phyloP scores from a whole-genome alignment of 1,284 basidiomycete species.

The Moniliella sp. region DNA sequence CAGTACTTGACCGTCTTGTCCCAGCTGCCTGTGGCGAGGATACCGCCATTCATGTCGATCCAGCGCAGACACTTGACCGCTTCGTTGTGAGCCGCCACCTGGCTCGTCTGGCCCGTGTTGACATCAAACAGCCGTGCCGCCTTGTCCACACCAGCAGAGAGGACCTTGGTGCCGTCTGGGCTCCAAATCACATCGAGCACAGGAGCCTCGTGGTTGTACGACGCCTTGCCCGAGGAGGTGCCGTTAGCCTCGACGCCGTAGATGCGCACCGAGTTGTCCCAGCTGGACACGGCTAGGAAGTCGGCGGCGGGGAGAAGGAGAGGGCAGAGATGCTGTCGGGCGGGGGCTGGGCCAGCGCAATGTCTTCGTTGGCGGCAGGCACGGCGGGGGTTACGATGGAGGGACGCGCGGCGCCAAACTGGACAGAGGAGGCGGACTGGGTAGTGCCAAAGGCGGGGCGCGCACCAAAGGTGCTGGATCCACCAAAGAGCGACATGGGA shows the following conservation, averaged over 20 bases:
- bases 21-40: constrained; percentile 70
- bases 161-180: constrained; percentile 56
- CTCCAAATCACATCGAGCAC: constrained; percentile 65
- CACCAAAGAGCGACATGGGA: neutral
- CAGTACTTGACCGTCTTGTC: constrained; percentile 86
- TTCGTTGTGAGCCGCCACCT: constrained; percentile 63
- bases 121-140: constrained; percentile 60
- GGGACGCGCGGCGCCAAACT: no score
- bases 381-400: neutral
- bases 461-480: neutral
- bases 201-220: constrained; percentile 61
- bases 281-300: constrained; percentile 34
- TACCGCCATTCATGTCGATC: constrained; percentile 49
- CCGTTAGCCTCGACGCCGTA: constrained; percentile 41
- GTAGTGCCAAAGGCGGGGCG: neutral
- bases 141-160: constrained; percentile 70
- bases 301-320: constrained; percentile 34
- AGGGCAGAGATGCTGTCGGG: constrained; percentile 32
- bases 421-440: no score
- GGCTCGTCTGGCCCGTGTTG: constrained; percentile 42
- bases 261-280: constrained; percentile 38
- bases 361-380: constrained; percentile 37
- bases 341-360: constrained; percentile 44
- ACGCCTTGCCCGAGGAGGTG: constrained; percentile 51
- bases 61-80: constrained; percentile 56